Evolutionary conservation across 1,284 basidiomycete species (phyloP), one percentile per base, ranked within the genome.

Genomic region (Ceratobasidium sp.): DNA sequence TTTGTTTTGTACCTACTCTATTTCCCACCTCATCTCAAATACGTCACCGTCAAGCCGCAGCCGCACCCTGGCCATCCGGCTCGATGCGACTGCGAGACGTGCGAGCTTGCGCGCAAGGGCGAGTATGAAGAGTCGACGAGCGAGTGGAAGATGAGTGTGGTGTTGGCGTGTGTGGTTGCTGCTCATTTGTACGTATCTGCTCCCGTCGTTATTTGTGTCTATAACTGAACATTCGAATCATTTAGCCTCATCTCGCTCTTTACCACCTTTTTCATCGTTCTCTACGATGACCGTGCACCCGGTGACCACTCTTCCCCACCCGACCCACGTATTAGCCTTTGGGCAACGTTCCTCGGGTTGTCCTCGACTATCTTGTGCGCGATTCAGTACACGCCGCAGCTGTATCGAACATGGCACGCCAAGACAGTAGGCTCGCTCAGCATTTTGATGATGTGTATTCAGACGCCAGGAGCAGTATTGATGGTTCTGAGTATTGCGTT

Each of bases 371-470:
- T 91, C 0, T 89, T 97, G 2, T 93, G 96, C 0, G 90, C 91
- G 0, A 86, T 93, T 26, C 96, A 99, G 84, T 98, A 98, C 82
- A 88, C 92, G 0, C 97, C 96, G 0, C 97, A 99, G 84, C 89
- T 99, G 54, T 82, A 89, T 33, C 91, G 93, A 81, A 99, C 97
- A 0, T 96, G 93, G 81, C 86, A 86, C 6, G 86, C 90, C 52
- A 92, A 92, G 82, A 89, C 97, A 7, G 97, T 99, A 9, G 97
- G 96, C 12, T 96, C 96, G 0, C 87, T 99, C 33, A 96, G 93
- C 81, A 94, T 99, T 80, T 92, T 92, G 1, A 98, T 96, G 90
- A 98, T 99, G 97, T 87, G 90, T 62, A 93, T 99, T 28, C 97
- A 99, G 85, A 96, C 92, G 7, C 97, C 97, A 0, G 97, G 97